A percentile compares a stretch with the other conserved stretches of the same genome.
Evolutionary conservation across 345 rosid species (phyloP).

Genomic region (Linum trigynum): DNA sequence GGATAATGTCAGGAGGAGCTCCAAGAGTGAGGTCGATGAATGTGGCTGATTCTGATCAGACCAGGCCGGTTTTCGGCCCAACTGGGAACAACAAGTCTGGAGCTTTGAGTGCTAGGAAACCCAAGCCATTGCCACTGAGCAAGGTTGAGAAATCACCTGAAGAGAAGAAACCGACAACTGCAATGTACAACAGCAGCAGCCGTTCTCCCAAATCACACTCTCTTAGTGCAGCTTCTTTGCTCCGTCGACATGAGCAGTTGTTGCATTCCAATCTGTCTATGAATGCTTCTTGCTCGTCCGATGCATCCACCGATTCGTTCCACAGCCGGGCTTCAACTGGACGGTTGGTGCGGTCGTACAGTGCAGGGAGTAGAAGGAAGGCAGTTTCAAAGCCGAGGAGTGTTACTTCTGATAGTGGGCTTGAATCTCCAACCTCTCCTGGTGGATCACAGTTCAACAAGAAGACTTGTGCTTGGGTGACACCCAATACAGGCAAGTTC

Average conservation of each 20-base stretch:
- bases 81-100: constrained; percentile 55
- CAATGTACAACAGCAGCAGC: too few relatives aligned
- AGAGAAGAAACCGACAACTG: background rate
- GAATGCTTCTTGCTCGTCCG: constrained; percentile 86
- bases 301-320: constrained; percentile 83
- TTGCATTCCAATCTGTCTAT: constrained; percentile 54
- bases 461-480: constrained; percentile 88
- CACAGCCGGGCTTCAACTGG: constrained; percentile 84
- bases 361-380: constrained; percentile 52
- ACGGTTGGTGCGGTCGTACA: constrained; percentile 46
- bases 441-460: constrained; percentile 37
- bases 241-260: constrained; percentile 60
- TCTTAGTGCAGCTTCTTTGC: constrained; percentile 41
- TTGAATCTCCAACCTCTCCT: constrained; percentile 48
- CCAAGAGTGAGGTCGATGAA: constrained; percentile 66
- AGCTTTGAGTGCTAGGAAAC: constrained; percentile 35
- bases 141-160: constrained; percentile 39
- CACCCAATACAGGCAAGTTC: constrained; percentile 62
- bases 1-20: constrained; percentile 47
- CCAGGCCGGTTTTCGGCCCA: constrained; percentile 61
- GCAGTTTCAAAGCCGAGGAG: constrained; percentile 57
- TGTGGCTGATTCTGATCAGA: constrained; percentile 54
- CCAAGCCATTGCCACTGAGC: constrained; percentile 41
- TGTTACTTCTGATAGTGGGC: constrained; percentile 64
- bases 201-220: constrained; percentile 39